Percentiles rank a stretch among this genome's conserved stretches.
phyloP scores from a whole-genome alignment of 306 rosid species.

The Cicer pinnatifidum region DNA sequence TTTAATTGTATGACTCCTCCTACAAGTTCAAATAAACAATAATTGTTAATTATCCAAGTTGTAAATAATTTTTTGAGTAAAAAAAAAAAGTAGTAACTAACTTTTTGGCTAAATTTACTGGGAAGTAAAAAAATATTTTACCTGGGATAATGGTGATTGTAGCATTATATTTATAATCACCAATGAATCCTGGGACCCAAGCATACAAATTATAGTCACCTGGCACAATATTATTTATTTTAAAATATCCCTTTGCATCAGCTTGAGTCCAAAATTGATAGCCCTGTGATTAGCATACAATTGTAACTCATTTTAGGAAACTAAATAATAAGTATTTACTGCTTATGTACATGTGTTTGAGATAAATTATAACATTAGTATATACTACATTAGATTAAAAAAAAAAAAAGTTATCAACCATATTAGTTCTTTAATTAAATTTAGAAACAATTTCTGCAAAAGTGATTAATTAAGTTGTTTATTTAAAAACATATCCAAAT shows the following conservation, averaged over 20 bases:
- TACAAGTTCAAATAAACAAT: slow-evolving; percentile 32
- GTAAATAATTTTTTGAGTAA: too few relatives aligned
- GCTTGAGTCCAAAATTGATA: slow-evolving; percentile 89
- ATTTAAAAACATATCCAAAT: neutral
- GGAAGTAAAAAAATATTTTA: slow-evolving; percentile 21
- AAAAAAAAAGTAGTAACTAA: neutral
- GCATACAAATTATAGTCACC: slow-evolving; percentile 82
- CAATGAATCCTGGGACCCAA: slow-evolving; percentile 81
- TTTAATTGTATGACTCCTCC: slow-evolving; percentile 51
- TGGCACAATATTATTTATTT: slow-evolving; percentile 61
- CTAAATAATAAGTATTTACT: too few relatives aligned
- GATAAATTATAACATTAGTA: too few relatives aligned
- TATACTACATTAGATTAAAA: too few relatives aligned
- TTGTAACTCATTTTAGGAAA: slow-evolving; percentile 34
- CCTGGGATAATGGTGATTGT: slow-evolving; percentile 58
- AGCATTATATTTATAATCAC: slow-evolving; percentile 65
- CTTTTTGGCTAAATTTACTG: neutral
- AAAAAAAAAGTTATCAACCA: too few relatives aligned
- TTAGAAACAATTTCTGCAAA: too few relatives aligned
- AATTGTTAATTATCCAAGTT: slow-evolving; percentile 3
- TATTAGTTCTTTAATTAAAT: too few relatives aligned
- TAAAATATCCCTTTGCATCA: slow-evolving; percentile 58
- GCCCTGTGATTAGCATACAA: slow-evolving; percentile 54
- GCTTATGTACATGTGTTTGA: too few relatives aligned
- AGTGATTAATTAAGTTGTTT: neutral